Conservation (phyloP, 116 monocot genomes). For the Papilionanthe hybrid region DNA sequence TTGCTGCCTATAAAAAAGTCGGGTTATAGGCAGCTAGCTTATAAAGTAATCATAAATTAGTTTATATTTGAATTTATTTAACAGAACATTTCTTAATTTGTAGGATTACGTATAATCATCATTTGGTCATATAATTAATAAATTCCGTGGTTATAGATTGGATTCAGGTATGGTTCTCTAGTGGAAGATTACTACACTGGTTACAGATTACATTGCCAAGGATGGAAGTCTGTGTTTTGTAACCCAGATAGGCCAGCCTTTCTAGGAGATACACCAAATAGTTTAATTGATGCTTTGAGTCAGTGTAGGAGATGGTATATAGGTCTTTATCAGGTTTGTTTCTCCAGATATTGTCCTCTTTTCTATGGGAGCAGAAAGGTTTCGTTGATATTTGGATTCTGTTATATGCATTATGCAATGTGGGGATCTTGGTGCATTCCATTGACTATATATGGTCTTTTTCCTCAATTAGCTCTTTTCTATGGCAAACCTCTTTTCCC, state of each 20-base stretch:
- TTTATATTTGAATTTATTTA: no score
- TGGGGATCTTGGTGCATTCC: constrained; percentile 60
- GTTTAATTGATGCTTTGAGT: constrained; percentile 23
- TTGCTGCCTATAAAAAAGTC: no score
- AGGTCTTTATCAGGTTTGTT: constrained; percentile 30
- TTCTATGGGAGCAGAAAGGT: constrained; percentile 21
- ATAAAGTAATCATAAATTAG: no score
- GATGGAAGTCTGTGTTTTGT: constrained; percentile 62
- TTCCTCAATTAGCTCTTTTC: constrained; percentile 62
- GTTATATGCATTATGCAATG: constrained; percentile 41
- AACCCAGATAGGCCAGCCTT: constrained; percentile 56
- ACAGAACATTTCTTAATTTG: constrained; percentile 27
- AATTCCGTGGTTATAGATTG: constrained; percentile 24
- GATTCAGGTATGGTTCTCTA: constrained; percentile 58
- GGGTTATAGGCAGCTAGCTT: no score
- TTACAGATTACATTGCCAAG: constrained; percentile 54
- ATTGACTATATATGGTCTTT: constrained; percentile 33
- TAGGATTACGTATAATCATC: no score
- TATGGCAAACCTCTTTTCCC: constrained; percentile 43
- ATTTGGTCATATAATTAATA: no score
- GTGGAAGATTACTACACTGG: constrained; percentile 69
- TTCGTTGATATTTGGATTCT: constrained; percentile 34
- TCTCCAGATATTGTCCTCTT: constrained; percentile 32
- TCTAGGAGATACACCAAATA: constrained; percentile 50
- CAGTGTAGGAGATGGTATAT: constrained; percentile 45